These are phyloP conservation scores for Penicillium sp. DNA, from an alignment of 2,329 filamentous ascomycete genomes.

Conservation along the genomic window DNA sequence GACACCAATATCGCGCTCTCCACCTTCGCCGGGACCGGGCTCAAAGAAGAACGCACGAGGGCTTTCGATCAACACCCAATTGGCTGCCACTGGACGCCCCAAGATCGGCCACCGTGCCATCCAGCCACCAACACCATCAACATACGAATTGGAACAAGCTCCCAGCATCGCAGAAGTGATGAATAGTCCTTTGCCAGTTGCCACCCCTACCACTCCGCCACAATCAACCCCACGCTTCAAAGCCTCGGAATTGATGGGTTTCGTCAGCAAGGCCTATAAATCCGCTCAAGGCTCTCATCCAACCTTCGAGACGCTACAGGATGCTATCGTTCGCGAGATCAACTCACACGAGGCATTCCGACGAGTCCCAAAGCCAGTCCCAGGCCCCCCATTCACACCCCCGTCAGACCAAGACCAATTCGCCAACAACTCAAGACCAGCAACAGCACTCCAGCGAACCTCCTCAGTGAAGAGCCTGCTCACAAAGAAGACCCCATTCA, in stretches of 20 bases:
- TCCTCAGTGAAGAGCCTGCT: conserved; percentile 30
- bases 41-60: conserved; percentile 40
- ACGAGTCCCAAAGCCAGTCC: conserved; percentile 30
- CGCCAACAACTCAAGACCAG: conserved; percentile 9
- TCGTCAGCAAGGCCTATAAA: conserved; percentile 40
- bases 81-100: conserved; percentile 33
- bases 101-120: conserved; percentile 38
- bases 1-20: conserved; percentile 13
- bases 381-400: conserved; percentile 36
- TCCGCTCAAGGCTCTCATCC: conserved; percentile 33
- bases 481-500: conserved; percentile 33
- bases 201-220: conserved; percentile 23
- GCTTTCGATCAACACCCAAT: conserved; percentile 41
- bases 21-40: conserved; percentile 16
- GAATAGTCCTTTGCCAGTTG: conserved; percentile 38
- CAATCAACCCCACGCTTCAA: conserved; percentile 31
- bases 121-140: conserved; percentile 37
- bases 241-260: conserved; percentile 41
- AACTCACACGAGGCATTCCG: conserved; percentile 45
- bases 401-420: conserved; percentile 26
- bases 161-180: conserved; percentile 43
- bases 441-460: conserved; percentile 23
- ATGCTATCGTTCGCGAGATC: conserved; percentile 44
- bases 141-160: conserved; percentile 23
- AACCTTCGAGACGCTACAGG: conserved; percentile 42